Evolutionary conservation across 176 grass and related monocot species (phyloP).

Genomic region (Eragrostis curvula): DNA sequence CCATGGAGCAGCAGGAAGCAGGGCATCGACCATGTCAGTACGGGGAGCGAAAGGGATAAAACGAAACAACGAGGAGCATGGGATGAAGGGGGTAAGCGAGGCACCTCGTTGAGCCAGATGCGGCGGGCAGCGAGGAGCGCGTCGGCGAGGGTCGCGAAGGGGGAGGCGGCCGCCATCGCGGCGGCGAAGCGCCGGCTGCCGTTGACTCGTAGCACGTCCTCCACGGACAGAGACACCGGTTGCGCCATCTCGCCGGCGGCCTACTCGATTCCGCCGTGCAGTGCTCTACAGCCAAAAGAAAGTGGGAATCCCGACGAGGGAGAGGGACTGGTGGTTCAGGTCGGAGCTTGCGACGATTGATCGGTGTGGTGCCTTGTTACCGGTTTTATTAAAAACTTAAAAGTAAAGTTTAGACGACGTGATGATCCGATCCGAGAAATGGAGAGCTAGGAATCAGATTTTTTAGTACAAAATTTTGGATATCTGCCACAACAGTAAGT

Average conservation of each 20-base stretch:
- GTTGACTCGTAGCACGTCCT: conserved; percentile 61
- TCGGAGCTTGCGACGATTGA: neutral
- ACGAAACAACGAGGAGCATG: neutral
- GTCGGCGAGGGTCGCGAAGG: conserved; percentile 69
- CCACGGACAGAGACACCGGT: conserved; percentile 42
- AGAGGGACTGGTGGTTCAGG: neutral
- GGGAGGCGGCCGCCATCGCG: conserved; percentile 69
- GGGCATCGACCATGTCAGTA: conserved; percentile 20
- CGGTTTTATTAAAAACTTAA: too few relatives aligned
- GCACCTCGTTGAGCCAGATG: conserved; percentile 92
- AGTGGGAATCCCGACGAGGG: neutral
- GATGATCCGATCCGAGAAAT: too few relatives aligned
- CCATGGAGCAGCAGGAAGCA: neutral
- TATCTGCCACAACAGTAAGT: too few relatives aligned
- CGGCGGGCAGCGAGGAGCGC: conserved; percentile 65
- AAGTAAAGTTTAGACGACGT: too few relatives aligned
- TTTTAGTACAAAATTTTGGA: too few relatives aligned
- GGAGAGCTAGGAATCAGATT: too few relatives aligned
- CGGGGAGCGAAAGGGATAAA: neutral
- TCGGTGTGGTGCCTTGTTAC: too few relatives aligned
- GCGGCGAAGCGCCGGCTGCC: conserved; percentile 73
- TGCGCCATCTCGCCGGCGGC: conserved; percentile 39
- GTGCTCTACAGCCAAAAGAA: neutral
- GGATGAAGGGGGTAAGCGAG: neutral
- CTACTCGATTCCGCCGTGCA: neutral